phyloP scores from a whole-genome alignment of 305 asterid species.

The Fraxinus velutina region DNA sequence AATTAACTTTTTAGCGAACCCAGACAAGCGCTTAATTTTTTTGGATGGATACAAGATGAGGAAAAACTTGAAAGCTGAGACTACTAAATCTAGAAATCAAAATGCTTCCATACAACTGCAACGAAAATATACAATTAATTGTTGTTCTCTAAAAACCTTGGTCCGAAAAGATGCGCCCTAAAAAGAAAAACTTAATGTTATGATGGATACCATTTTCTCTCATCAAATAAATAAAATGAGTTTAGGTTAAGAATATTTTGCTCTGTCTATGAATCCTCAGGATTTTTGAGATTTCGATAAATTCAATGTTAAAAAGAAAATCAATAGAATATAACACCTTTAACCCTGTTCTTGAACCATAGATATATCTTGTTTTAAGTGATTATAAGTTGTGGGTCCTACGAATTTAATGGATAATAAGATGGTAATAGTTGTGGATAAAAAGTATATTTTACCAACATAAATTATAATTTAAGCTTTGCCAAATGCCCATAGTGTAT shows the following conservation, averaged over 20 bases:
- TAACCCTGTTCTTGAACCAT: neutral
- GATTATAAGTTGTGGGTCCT: neutral
- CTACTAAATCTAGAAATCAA: neutral
- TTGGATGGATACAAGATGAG: neutral
- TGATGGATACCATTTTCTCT: neutral
- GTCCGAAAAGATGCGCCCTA: neutral
- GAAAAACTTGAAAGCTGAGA: neutral
- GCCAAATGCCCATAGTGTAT: neutral
- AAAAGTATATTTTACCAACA: too few species aligned
- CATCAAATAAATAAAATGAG: neutral
- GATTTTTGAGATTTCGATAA: neutral
- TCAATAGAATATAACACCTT: neutral
- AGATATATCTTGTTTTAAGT: neutral
- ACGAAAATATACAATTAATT: neutral
- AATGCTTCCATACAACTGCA: neutral
- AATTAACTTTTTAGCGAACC: too few species aligned
- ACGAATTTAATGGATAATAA: neutral
- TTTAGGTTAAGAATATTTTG: neutral
- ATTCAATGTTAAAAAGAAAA: neutral
- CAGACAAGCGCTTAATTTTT: too few species aligned
- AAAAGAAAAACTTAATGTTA: neutral
- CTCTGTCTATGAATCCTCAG: neutral
- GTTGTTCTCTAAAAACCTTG: neutral
- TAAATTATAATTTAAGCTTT: too few species aligned
- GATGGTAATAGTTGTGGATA: neutral